phyloP scores from a whole-genome alignment of 495 filamentous ascomycete genomes.

The Clavariopsis aquatica region DNA sequence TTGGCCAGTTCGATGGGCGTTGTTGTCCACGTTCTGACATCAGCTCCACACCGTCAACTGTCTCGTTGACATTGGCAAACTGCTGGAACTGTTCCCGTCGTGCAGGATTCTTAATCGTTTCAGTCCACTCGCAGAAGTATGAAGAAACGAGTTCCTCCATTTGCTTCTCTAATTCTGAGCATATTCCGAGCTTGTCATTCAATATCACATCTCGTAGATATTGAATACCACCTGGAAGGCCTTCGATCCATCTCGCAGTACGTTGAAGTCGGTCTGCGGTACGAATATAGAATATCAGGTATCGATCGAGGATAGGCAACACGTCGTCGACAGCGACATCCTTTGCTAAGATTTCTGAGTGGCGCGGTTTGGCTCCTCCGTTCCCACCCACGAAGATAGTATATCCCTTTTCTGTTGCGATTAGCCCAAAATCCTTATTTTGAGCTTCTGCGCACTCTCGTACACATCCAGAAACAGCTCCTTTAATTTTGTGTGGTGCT shows the following conservation, averaged over 20 bases:
- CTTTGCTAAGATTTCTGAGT: conserved; percentile 83
- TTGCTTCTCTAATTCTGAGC: conserved; percentile 78
- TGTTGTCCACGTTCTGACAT: conserved; percentile 72
- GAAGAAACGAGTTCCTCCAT: conserved; percentile 84
- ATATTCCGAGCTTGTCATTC: conserved; percentile 88
- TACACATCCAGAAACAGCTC: conserved; percentile 86
- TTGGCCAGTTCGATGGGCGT: conserved; percentile 81
- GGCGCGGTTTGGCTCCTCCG: conserved; percentile 81
- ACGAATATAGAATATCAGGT: conserved; percentile 93
- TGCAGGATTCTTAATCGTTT: conserved; percentile 71
- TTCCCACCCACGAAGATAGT: conserved; percentile 93
- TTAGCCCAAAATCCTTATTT: conserved; percentile 93
- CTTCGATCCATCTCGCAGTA: conserved; percentile 89
- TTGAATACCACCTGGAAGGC: conserved; percentile 77
- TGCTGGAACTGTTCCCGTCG: conserved; percentile 75
- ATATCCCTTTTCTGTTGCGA: conserved; percentile 91
- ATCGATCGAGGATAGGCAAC: conserved; percentile 82
- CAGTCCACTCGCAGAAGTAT: conserved; percentile 96
- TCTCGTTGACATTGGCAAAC: conserved; percentile 81
- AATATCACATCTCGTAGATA: conserved; percentile 83
- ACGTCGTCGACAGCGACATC: conserved; percentile 85
- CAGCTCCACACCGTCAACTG: conserved; percentile 68
- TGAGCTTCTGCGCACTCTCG: conserved; percentile 93
- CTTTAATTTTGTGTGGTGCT: conserved; percentile 92
- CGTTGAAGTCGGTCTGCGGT: conserved; percentile 92